Evolutionary conservation across 345 rosid genomes (phyloP), one percentile per base, ranked within the genome.

Genomic region (Citrus medica): DNA sequence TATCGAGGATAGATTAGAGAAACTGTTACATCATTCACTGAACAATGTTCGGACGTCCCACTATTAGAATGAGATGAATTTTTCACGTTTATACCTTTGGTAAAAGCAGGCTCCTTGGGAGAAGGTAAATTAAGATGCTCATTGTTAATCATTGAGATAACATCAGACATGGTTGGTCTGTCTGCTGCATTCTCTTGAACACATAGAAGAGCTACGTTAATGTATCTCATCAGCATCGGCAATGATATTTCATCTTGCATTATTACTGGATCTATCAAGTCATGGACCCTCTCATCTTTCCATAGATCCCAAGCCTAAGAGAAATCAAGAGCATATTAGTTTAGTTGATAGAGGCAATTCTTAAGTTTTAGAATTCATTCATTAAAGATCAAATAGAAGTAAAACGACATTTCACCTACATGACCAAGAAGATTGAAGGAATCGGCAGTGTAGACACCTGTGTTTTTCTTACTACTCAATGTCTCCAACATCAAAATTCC

Each of bases 401-500:
- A 56, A 2, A 14, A 55, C 24, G 5, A 0, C 6, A 4, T 12
- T 46, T 21, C 28, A 77, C 85, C 76, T 70, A 76, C 83, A 53
- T 77, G 74, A 33, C 82, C 78, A 6, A 83, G 78, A 78, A 82
- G 83, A 70, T 79, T 70, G 56, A 71, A 76, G 25, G 75, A 79
- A 51, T 83, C 83, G 9, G 80, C 27, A 24, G 80, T 82, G 71
- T 83, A 62, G 67, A 86, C 85, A 35, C 94, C 82, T 14, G 78
- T 87, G 73, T 87, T 90, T 74, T 80, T 87, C 76, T 79, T 80
- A 37, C 94, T 84, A 13, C 85, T 85, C 46, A 88, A 27, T 4
- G 82, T 85, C 84, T 91, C 91, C 9, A 88, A 78, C 78, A 51
- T n/a, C 51, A 75, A 24, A 19, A 69, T 56, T 40, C 73, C 72